phyloP scores from a whole-genome alignment of 495 filamentous ascomycete genomes.

The Penicillium antarcticum region DNA sequence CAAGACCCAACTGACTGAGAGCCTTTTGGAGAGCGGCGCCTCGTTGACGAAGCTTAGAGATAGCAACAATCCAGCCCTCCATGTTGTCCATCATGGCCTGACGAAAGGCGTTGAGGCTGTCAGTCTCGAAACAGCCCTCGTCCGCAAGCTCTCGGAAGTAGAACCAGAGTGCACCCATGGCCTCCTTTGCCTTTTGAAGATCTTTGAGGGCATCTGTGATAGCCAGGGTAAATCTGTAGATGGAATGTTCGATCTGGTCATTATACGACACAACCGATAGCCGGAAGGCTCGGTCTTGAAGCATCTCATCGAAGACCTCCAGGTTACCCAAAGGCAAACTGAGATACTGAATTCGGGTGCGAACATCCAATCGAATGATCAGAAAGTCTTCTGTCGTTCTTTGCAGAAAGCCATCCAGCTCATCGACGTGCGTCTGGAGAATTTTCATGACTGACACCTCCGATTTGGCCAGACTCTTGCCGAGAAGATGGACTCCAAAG shows the following conservation, averaged over 20 bases:
- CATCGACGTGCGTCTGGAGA: slow-evolving; percentile 87
- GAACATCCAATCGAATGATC: slow-evolving; percentile 71
- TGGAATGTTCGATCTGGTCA: slow-evolving; percentile 85
- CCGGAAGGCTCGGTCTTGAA: slow-evolving; percentile 79
- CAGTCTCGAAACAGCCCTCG: slow-evolving; percentile 45
- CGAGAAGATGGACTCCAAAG: slow-evolving; percentile 87
- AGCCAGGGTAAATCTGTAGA: slow-evolving; percentile 68
- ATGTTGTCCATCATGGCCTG: slow-evolving; percentile 79
- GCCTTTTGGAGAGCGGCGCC: slow-evolving; percentile 57
- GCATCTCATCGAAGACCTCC: slow-evolving; percentile 82
- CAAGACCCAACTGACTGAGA: slow-evolving; percentile 59
- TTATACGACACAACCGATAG: slow-evolving; percentile 80
- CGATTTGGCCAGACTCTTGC: slow-evolving; percentile 82
- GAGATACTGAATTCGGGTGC: slow-evolving; percentile 70
- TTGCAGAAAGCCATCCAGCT: slow-evolving; percentile 87
- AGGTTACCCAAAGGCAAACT: slow-evolving; percentile 81
- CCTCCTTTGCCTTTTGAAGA: slow-evolving; percentile 70
- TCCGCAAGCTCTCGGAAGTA: slow-evolving; percentile 66
- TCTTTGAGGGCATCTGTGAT: slow-evolving; percentile 77
- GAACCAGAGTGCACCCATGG: slow-evolving; percentile 69
- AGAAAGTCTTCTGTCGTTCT: slow-evolving; percentile 81
- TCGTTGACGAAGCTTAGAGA: slow-evolving; percentile 65
- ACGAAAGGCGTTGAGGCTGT: slow-evolving; percentile 60
- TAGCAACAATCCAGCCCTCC: slow-evolving; percentile 78
- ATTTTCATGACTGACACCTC: slow-evolving; percentile 84